These are phyloP conservation scores for Hamamelis virginiana DNA, from an alignment of 164 flowering plant genomes.

Conservation along the genomic window DNA sequence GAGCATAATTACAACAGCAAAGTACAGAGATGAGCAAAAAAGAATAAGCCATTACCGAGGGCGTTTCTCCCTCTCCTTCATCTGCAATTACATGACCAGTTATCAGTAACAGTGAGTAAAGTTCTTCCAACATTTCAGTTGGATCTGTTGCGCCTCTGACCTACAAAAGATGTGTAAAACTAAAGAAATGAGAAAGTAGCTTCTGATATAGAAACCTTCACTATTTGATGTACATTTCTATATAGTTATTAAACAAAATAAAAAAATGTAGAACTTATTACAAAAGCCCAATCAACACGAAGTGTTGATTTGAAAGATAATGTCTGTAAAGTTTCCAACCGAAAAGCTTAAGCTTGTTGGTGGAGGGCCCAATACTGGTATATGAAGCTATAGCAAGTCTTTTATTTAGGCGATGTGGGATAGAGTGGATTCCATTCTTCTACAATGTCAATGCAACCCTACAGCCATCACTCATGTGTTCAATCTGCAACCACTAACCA, in stretches of 20 bases:
- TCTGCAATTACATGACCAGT: slow-evolving; percentile 96
- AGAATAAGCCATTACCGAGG: slow-evolving; percentile 51
- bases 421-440: too few species aligned
- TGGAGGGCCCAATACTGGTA: too few species aligned
- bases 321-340: too few species aligned
- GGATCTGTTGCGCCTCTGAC: slow-evolving; percentile 67
- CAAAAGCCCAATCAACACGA: too few species aligned
- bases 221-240: not conserved
- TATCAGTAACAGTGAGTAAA: slow-evolving; percentile 77
- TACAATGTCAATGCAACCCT: too few species aligned
- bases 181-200: not conserved
- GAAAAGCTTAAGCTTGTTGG: too few species aligned
- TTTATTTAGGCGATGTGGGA: too few species aligned
- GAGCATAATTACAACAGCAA: not conserved
- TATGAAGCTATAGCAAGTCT: too few species aligned
- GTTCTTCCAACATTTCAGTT: slow-evolving; percentile 77
- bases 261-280: not conserved
- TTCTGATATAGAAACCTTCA: not conserved
- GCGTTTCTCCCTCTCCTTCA: slow-evolving; percentile 92
- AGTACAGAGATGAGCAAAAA: not conserved
- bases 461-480: too few species aligned
- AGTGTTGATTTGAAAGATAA: too few species aligned
- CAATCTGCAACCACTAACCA: too few species aligned
- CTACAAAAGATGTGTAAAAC: slow-evolving; percentile 38
- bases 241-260: not conserved